Percentiles rank a stretch among this genome's conserved stretches.
phyloP scores from a whole-genome alignment of 1,284 basidiomycete species.

The Ganoderma sinense region DNA sequence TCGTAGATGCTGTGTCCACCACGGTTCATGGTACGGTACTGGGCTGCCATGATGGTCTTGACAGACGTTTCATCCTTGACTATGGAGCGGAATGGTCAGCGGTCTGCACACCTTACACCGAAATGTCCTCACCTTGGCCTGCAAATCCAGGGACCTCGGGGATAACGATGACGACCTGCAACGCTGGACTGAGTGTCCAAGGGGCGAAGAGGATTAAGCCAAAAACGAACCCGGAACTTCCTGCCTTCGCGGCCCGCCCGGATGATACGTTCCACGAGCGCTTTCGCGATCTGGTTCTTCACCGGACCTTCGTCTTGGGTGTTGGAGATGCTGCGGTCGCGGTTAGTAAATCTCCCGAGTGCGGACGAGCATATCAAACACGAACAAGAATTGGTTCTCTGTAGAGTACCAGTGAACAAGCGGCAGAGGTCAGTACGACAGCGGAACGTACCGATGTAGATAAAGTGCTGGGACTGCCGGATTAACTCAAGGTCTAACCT shows the following conservation, averaged over 20 bases:
- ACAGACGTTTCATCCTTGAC: constrained; percentile 75
- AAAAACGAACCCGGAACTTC: constrained; percentile 73
- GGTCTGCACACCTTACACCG: too few relatives aligned
- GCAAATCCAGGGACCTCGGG: constrained; percentile 87
- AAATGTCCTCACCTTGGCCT: constrained; percentile 48
- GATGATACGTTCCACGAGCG: constrained; percentile 85
- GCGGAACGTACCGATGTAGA: constrained; percentile 79
- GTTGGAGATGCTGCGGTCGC: constrained; percentile 70
- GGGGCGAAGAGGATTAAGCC: background rate
- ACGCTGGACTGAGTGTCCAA: background rate
- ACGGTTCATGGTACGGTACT: constrained; percentile 88
- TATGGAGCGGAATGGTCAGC: constrained; percentile 42
- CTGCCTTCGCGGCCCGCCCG: constrained; percentile 73
- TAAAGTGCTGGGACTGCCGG: constrained; percentile 83
- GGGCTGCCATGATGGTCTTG: constrained; percentile 85
- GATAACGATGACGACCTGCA: constrained; percentile 72
- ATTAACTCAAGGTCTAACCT: constrained; percentile 78
- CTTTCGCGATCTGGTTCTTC: constrained; percentile 84
- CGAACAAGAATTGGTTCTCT: constrained; percentile 97
- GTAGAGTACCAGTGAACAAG: background rate
- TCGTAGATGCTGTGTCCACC: constrained; percentile 90
- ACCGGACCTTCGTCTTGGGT: constrained; percentile 73
- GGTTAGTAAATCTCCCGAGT: background rate
- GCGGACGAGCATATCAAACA: constrained; percentile 18
- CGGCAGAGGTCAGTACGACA: background rate